These are phyloP conservation scores for Daldinia grandis DNA, from an alignment of 495 filamentous ascomycete species.

Conservation along the genomic window DNA sequence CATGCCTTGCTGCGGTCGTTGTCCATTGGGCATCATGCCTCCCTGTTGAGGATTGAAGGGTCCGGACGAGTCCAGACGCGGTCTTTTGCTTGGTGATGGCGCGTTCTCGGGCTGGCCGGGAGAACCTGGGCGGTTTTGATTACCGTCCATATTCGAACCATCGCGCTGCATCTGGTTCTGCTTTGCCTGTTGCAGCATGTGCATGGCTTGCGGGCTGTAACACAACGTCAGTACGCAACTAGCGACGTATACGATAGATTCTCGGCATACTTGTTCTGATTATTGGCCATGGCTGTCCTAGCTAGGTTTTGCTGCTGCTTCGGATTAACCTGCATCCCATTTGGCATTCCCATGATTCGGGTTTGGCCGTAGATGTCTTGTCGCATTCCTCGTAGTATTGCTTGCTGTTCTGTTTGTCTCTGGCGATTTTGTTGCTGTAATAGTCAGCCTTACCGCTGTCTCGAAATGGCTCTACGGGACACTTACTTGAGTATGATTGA, in stretches of 20 bases:
- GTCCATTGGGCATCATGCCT: slow-evolving; percentile 79
- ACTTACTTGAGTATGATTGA: slow-evolving; percentile 82
- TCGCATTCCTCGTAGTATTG: slow-evolving; percentile 72
- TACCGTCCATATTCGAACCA: slow-evolving; percentile 87
- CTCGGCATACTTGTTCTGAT: slow-evolving; percentile 69
- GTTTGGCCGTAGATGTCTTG: slow-evolving; percentile 58
- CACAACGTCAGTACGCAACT: slow-evolving; percentile 40
- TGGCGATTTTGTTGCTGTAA: slow-evolving; percentile 70
- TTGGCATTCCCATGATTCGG: slow-evolving; percentile 67
- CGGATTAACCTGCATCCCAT: slow-evolving; percentile 56
- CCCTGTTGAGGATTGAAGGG: slow-evolving; percentile 73
- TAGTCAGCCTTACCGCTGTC: slow-evolving; percentile 2
- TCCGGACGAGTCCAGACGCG: slow-evolving; percentile 76
- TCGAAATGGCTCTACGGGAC: background rate
- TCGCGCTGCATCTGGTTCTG: slow-evolving; percentile 83
- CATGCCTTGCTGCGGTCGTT: slow-evolving; percentile 75
- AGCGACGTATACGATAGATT: background rate
- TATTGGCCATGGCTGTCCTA: slow-evolving; percentile 81
- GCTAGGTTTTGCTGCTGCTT: slow-evolving; percentile 64
- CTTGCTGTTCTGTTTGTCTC: slow-evolving; percentile 70
- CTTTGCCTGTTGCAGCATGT: slow-evolving; percentile 70
- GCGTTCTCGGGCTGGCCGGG: slow-evolving; percentile 86
- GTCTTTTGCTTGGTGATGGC: slow-evolving; percentile 90
- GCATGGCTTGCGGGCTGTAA: slow-evolving; percentile 71
- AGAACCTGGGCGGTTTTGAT: slow-evolving; percentile 79